These are phyloP conservation scores for Saccharomycopsis sp. DNA, from an alignment of 805 yeast genomes.

Conservation along the genomic window DNA sequence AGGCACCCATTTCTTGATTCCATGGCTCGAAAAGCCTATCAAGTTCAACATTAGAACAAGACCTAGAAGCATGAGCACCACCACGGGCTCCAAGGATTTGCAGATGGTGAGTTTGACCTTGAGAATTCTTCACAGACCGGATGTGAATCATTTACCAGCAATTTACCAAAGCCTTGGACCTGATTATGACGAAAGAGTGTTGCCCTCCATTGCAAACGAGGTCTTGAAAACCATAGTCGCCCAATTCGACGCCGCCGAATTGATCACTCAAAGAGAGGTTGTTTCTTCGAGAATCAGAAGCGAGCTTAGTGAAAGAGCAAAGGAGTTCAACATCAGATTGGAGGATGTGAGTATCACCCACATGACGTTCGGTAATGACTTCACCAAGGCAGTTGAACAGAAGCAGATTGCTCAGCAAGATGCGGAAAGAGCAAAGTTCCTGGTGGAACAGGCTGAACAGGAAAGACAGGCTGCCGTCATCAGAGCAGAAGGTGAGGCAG, in stretches of 20 bases:
- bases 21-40: slow-evolving; percentile 92
- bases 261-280: slow-evolving; percentile 93
- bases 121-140: slow-evolving; percentile 91
- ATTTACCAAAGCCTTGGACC: slow-evolving; percentile 88
- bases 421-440: slow-evolving; percentile 90
- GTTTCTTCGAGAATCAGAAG: slow-evolving; percentile 83
- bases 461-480: slow-evolving; percentile 91
- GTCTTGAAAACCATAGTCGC: slow-evolving; percentile 85
- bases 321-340: slow-evolving; percentile 79
- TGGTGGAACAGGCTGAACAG: slow-evolving; percentile 95
- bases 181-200: slow-evolving; percentile 90
- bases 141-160: slow-evolving; percentile 66
- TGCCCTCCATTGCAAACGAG: slow-evolving; percentile 90
- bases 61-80: slow-evolving; percentile 87
- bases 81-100: slow-evolving; percentile 94
- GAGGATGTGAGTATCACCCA: slow-evolving; percentile 98
- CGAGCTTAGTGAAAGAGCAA: slow-evolving; percentile 75
- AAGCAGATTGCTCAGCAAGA: slow-evolving; percentile 99
- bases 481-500: slow-evolving; percentile 99
- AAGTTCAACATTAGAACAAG: slow-evolving; percentile 90
- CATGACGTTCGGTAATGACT: slow-evolving; percentile 92
- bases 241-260: slow-evolving; percentile 92
- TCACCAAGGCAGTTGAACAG: slow-evolving; percentile 97
- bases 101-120: slow-evolving; percentile 92
- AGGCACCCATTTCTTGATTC: slow-evolving; percentile 91